These are phyloP conservation scores for Plasmodium malariae DNA, from an alignment of 169 alveolate species.

Conservation along the genomic window DNA sequence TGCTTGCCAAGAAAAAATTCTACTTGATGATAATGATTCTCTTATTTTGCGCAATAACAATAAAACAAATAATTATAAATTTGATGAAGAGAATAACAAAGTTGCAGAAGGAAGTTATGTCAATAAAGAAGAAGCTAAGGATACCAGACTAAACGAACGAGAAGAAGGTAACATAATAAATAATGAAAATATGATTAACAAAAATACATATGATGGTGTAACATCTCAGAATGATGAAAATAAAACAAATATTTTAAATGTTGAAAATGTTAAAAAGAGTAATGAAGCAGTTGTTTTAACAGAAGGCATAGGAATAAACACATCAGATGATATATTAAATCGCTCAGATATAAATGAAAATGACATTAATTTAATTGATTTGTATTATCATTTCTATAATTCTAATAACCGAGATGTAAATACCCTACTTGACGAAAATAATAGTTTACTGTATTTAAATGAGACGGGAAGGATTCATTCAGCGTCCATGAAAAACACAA, in stretches of 20 bases:
- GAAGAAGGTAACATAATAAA: conserved; percentile 1
- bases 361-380: conserved; percentile 59
- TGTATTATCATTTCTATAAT: conserved; percentile 67
- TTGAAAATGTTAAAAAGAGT: conserved; percentile 33
- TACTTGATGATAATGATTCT: background rate
- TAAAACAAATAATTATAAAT: conserved; percentile 19
- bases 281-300: background rate
- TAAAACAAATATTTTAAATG: conserved; percentile 35
- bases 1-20: background rate
- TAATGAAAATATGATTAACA: background rate
- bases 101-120: conserved; percentile 10
- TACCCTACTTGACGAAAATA: conserved; percentile 53
- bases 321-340: background rate
- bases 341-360: conserved; percentile 10
- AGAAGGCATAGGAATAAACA: background rate
- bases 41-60: conserved; percentile 25
- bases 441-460: conserved; percentile 51
- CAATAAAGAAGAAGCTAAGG: background rate
- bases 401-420: conserved; percentile 43
- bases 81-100: conserved; percentile 2
- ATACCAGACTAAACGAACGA: background rate
- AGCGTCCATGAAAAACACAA: background rate
- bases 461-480: conserved; percentile 57
- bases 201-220: conserved; percentile 16
- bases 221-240: conserved; percentile 69